These are phyloP conservation scores for Carallia brachiata DNA, from an alignment of 345 rosid genomes.

Conservation along the genomic window DNA sequence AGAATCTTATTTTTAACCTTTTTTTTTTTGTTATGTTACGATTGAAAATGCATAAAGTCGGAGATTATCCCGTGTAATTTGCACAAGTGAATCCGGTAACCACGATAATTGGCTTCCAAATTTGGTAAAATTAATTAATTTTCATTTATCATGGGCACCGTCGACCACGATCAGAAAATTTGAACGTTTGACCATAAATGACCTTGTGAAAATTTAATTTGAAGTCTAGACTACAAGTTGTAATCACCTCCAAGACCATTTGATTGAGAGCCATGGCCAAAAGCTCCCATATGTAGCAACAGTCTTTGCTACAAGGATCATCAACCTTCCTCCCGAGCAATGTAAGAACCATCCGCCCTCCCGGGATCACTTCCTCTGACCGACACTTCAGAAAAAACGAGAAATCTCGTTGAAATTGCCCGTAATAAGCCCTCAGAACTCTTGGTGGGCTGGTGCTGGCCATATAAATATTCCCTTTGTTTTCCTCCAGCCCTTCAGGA, in stretches of 20 bases:
- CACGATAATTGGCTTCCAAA: no score
- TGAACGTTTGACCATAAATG: no score
- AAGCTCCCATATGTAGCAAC: conserved; percentile 53
- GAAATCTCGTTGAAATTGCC: conserved; percentile 51
- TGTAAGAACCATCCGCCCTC: conserved; percentile 54
- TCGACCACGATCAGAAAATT: no score
- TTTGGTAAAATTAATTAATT: no score
- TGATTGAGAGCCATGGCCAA: conserved; percentile 45
- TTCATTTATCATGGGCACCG: no score
- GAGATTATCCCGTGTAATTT: no score
- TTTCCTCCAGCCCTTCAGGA: conserved; percentile 43
- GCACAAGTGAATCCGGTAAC: no score
- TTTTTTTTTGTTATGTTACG: no score
- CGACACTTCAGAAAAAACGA: conserved; percentile 41
- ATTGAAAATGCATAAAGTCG: no score
- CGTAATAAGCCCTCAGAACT: conserved; percentile 38
- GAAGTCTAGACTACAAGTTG: background rate
- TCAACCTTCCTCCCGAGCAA: conserved; percentile 45
- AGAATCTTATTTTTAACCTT: no score
- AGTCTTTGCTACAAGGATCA: conserved; percentile 44
- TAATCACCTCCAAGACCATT: conserved; percentile 49
- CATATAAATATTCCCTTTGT: conserved; percentile 52
- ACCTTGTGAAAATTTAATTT: background rate
- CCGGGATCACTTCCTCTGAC: conserved; percentile 40
- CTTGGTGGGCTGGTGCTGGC: conserved; percentile 41